Percentiles rank a stretch among this genome's conserved stretches.
phyloP scores from a whole-genome alignment of 805 yeast species.

The Metschnikowia picachoensis region DNA sequence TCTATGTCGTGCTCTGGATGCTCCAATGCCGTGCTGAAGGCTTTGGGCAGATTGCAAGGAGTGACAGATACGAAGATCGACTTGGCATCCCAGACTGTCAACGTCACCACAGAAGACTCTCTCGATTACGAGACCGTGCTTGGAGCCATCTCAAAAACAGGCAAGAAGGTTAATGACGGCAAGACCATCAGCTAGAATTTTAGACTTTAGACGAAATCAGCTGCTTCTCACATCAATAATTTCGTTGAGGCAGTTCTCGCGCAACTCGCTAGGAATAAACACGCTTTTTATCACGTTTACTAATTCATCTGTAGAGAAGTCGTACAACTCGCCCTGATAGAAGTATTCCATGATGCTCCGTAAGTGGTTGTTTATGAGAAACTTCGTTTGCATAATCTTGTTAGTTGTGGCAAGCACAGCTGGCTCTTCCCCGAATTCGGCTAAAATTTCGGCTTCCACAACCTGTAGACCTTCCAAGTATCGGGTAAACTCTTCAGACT shows the following conservation, averaged over 20 bases:
- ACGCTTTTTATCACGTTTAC: slow-evolving; percentile 38
- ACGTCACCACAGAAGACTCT: slow-evolving; percentile 55
- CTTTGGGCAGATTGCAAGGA: slow-evolving; percentile 64
- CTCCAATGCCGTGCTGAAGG: slow-evolving; percentile 81
- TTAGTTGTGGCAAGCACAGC: slow-evolving; percentile 11
- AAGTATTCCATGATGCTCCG: slow-evolving; percentile 46
- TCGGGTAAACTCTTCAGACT: slow-evolving; percentile 28
- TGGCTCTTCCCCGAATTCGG: slow-evolving; percentile 9
- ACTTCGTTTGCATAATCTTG: slow-evolving; percentile 28
- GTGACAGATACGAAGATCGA: slow-evolving; percentile 72
- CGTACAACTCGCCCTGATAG: slow-evolving; percentile 50
- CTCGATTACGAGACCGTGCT: slow-evolving; percentile 75
- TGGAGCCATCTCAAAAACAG: slow-evolving; percentile 81
- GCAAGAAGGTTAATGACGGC: slow-evolving; percentile 76
- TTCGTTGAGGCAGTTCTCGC: slow-evolving; percentile 43
- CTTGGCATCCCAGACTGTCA: slow-evolving; percentile 76
- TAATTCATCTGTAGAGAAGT: slow-evolving; percentile 46
- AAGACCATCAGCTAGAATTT: slow-evolving; percentile 26
- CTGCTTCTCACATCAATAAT: slow-evolving; percentile 42
- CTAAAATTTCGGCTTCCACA: slow-evolving; percentile 7
- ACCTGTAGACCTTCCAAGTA: slow-evolving; percentile 19
- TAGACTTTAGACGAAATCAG: not conserved
- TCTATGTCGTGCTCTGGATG: slow-evolving; percentile 87
- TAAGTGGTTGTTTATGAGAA: slow-evolving; percentile 37
- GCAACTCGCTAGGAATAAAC: slow-evolving; percentile 44